These are phyloP conservation scores for Annona squamosa DNA, from an alignment of 164 flowering plant genomes.

Conservation along the genomic window DNA sequence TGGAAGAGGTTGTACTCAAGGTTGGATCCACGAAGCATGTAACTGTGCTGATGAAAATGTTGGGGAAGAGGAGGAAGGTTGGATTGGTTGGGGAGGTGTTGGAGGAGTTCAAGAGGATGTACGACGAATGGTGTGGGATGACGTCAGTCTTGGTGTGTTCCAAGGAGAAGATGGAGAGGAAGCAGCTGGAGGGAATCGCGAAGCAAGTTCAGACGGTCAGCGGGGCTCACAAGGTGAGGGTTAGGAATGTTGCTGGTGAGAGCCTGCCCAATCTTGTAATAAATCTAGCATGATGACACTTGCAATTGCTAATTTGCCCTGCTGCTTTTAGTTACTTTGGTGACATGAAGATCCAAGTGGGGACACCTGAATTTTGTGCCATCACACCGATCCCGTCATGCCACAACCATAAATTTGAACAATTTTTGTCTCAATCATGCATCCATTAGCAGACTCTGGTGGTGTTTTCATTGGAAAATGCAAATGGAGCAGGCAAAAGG, in stretches of 20 bases:
- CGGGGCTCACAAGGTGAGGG: conserved; percentile 22
- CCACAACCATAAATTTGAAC: too few species aligned
- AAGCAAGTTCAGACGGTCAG: conserved; percentile 17
- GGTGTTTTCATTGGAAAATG: too few species aligned
- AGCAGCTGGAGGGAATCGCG: conserved; percentile 33
- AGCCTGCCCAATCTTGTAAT: conserved; percentile 2
- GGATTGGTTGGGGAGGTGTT: conserved; percentile 41
- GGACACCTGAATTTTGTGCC: too few species aligned
- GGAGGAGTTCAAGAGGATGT: conserved; percentile 50
- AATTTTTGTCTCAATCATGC: too few species aligned
- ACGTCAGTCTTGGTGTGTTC: conserved; percentile 32
- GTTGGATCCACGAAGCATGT: conserved; percentile 38
- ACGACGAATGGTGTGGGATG: conserved; percentile 37
- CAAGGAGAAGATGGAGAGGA: conserved; percentile 27
- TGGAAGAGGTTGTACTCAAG: conserved; percentile 31
- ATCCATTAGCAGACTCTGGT: too few species aligned
- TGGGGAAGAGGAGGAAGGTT: conserved; percentile 34
- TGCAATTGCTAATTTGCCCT: neutral
- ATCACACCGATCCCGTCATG: too few species aligned
- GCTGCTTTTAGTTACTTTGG: too few species aligned
- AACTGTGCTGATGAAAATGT: conserved; percentile 43
- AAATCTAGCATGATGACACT: neutral
- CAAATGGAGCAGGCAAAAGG: too few species aligned
- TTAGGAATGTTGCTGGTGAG: conserved; percentile 14
- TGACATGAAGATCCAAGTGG: neutral